Conservation (phyloP, 306 rosid genomes). For the Oxytropis ochrocephala region DNA sequence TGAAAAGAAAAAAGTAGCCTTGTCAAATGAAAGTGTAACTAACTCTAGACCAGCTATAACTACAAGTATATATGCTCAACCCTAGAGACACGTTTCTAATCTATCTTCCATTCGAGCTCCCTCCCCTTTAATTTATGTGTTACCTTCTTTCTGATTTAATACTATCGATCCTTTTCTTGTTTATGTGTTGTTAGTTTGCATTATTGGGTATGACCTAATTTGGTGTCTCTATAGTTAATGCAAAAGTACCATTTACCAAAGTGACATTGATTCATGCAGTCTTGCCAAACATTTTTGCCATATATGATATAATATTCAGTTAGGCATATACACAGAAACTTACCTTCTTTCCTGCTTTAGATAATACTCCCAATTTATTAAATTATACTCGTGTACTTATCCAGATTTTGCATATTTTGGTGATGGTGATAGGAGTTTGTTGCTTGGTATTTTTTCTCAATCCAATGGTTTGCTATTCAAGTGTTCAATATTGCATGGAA, state of each 20-base stretch:
- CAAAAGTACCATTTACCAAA: conserved; percentile 16
- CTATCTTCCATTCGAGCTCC: too few species aligned
- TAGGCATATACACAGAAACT: too few species aligned
- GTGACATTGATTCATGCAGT: conserved; percentile 8
- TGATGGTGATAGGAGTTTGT: conserved; percentile 11
- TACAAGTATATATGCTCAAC: too few species aligned
- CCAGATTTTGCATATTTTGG: conserved; percentile 9
- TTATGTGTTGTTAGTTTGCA: conserved; percentile 8
- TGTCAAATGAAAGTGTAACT: background rate
- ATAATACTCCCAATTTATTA: background rate
- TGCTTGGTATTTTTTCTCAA: too few species aligned
- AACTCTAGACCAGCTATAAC: background rate
- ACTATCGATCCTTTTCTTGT: background rate
- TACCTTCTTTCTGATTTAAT: background rate
- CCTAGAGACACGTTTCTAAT: too few species aligned
- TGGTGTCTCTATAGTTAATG: conserved; percentile 16
- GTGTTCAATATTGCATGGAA: background rate
- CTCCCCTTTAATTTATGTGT: background rate
- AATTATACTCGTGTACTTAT: conserved; percentile 17
- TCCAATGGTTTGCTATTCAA: background rate
- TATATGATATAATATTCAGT: conserved; percentile 5
- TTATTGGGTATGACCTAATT: background rate
- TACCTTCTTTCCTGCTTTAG: conserved; percentile 12
- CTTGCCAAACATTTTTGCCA: conserved; percentile 25
- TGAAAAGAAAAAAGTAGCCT: background rate